Evolutionary conservation across 2,329 filamentous ascomycete genomes (phyloP).

Genomic region (Cladosporium oxysporum): DNA sequence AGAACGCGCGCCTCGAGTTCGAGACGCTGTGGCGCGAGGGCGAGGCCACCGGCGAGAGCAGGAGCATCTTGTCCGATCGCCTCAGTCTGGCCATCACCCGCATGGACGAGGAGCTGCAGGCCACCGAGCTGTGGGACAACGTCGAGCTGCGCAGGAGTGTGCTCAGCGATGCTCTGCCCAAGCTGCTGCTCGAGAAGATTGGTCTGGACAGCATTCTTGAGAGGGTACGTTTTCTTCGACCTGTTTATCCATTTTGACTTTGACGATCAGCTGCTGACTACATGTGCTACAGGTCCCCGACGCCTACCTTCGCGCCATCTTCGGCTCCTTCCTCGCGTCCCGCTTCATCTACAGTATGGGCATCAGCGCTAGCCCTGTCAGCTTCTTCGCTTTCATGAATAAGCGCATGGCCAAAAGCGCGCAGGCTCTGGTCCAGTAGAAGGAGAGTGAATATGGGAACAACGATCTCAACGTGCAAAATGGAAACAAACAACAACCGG

Average conservation of each 20-base stretch:
- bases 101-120: slow-evolving; percentile 92
- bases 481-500: not conserved
- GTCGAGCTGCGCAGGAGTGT: slow-evolving; percentile 74
- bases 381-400: slow-evolving; percentile 88
- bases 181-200: slow-evolving; percentile 82
- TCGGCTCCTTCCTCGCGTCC: slow-evolving; percentile 90
- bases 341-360: slow-evolving; percentile 97
- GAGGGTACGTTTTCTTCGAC: slow-evolving; percentile 57
- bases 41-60: slow-evolving; percentile 73
- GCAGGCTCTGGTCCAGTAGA: slow-evolving; percentile 17
- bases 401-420: slow-evolving; percentile 42
- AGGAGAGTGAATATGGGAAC: not conserved
- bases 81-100: slow-evolving; percentile 93
- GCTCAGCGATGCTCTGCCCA: slow-evolving; percentile 80
- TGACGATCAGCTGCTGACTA: slow-evolving; percentile 26
- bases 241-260: slow-evolving; percentile 8
- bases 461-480: not conserved
- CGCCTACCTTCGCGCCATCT: slow-evolving; percentile 89
- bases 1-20: slow-evolving; percentile 91
- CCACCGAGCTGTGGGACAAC: slow-evolving; percentile 88
- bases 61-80: slow-evolving; percentile 87
- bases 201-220: slow-evolving; percentile 84
- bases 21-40: slow-evolving; percentile 98
- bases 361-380: slow-evolving; percentile 89
- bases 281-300: slow-evolving; percentile 68